These are phyloP conservation scores for Lycium barbarum DNA, from an alignment of 257 asterid species.

Conservation along the genomic window DNA sequence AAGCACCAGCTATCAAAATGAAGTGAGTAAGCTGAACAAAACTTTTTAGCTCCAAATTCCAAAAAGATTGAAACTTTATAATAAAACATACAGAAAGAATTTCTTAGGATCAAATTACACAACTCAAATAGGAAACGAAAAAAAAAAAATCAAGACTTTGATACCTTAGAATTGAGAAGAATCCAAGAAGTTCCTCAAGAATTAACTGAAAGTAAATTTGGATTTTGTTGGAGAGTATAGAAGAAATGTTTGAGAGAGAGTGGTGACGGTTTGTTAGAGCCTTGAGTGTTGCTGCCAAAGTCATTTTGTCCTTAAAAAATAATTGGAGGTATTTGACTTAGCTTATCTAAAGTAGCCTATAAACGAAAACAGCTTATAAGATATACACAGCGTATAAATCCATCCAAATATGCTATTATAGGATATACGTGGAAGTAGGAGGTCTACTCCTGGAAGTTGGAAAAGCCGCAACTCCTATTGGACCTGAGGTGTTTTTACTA, in stretches of 20 bases:
- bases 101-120: background rate
- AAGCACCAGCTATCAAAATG: conserved; percentile 1
- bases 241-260: background rate
- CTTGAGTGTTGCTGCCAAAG: too few species aligned
- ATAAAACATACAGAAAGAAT: background rate
- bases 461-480: background rate
- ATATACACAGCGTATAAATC: too few species aligned
- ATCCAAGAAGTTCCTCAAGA: background rate
- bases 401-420: too few species aligned
- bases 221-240: background rate
- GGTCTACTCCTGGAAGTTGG: conserved; percentile 28
- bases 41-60: background rate
- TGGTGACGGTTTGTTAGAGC: background rate
- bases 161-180: background rate
- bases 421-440: conserved; percentile 27
- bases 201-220: background rate
- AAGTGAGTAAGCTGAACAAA: conserved; percentile 1
- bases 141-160: background rate
- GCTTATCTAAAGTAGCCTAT: too few species aligned
- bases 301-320: too few species aligned
- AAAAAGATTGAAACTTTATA: background rate
- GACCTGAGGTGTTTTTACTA: background rate
- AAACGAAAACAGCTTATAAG: too few species aligned
- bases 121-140: background rate
- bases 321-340: too few species aligned